Base-by-base conservation (phyloP, 1,284 basidiomycete species). In the Sanguinoderma infundibulare region DNA sequence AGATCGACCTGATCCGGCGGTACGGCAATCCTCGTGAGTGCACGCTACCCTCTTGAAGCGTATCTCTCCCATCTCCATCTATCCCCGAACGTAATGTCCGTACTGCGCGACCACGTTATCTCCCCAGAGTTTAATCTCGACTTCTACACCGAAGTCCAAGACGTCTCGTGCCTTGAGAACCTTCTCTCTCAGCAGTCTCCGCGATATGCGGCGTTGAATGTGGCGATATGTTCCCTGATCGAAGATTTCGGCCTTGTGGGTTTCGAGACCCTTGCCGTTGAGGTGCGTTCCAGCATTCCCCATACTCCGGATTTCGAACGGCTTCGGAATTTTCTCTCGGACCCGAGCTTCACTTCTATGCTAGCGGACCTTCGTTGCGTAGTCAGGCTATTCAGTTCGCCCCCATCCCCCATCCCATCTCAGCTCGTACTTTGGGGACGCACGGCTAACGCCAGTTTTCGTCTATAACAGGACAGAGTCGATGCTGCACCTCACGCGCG, bases 121-220 rank as follows among this genome's bases (percentile, higher is more conserved):
- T 64, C 50, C 44, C 30, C 69, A 97, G 96, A 96, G 39, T 98
- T 99, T 81, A 98, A 97, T 71, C 87, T 99, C 44, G 95, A 97
- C 68, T 99, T 95, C 75, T 99, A 99, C 74, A 98, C 98, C 42
- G 95, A 99, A 76, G 97, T 98, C 0, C 96, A 98, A 77, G 96
- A 99, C 74, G 82, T 99, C 0, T 90, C 91, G 0, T 92, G 98
- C 74, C 86, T 99, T 6, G 85, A 94, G 66, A 91, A 90, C 61
- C 80, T 87, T 1, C 85, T 98, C 20, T 86, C 87, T 9, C 78
- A 84, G 0, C 79, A 89, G 1, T 82, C 88, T 0, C 84, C 86
- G 2, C 87, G 87, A 52, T 96, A 89, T 70, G 78, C 84, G 0
- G 87, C 88, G 15, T 79, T 99, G 47, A 99, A 98, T 74, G 87